Base-by-base conservation (phyloP, 202 grass and related monocot genomes). In the Eragrostis tef region DNA sequence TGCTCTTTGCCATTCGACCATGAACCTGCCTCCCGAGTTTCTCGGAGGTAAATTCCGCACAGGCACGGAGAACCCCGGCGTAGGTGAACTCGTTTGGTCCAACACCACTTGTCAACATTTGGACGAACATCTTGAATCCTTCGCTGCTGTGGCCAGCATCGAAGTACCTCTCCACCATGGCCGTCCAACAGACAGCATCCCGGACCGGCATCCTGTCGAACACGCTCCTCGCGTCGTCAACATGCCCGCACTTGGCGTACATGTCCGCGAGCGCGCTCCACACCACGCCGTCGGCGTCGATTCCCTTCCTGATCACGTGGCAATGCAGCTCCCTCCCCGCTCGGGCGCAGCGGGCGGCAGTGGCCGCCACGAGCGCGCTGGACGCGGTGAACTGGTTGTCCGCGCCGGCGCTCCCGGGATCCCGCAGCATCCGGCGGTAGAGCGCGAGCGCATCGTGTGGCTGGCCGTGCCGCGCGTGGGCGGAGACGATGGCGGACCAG, bases 341-440 rank as follows among this genome's bases (percentile, higher is more conserved):
- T 20, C n/a, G 76, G 64, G 73, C 59, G 79, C 70, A 87, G 42
- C 71, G 78, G 42, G 87, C 77, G 2, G 84, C 88, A 0, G 92
- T 25, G 50, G 86, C 78, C 4, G 92, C 90, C 25, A 86, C 75
- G 48, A 98, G 84, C 57, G 90, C 94, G 78, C 89, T 93, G 78
- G 94, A 98, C 54, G 88, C 90, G 10, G 92, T 94, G 92, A 98
- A 94, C 81, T 89, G 84, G 42, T 98, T 93, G 85, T 94, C 87
- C 25, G 73, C 80, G 57, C 49, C 81, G 20, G 54, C 16, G 21
- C 66, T 75, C 16, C 63, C 64, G 16, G 79, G 66, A 11, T 66
- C 91, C n/a, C 4, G 67, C 56, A 91, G 87, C 92, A 98, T 98
- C 79, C 77, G 61, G 7, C 85, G 83, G 76, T 95, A 98, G 36